Base-by-base conservation (phyloP, 2,329 filamentous ascomycete genomes). In the Cercospora sp. region DNA sequence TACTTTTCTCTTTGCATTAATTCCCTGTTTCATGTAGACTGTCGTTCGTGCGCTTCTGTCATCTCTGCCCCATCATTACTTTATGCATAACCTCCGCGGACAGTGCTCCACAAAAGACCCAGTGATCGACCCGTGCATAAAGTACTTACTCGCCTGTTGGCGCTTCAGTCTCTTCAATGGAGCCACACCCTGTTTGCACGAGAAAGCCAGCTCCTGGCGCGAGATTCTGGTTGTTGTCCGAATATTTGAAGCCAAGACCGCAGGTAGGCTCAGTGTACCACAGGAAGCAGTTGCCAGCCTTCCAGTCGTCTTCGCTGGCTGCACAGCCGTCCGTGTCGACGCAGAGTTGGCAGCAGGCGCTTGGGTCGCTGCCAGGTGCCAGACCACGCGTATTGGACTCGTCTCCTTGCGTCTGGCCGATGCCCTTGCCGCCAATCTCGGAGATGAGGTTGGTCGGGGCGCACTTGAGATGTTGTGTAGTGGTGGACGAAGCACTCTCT, bases 381-480 rank as follows among this genome's bases (percentile, higher is more conserved):
- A 75, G 66, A 45, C 72, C 72, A 48, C 70, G 67, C n/a, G 73
- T 73, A 57, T 69, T 73, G 60, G 68, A 67, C 3, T 71, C 65
- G 65, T 69, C 59, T 36, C 69, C 69, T 51, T 70, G 71, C 28
- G 66, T 71, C 60, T 70, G 65, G 36, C 68, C 72, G 31, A 74
- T 74, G 42, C 73, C 72, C 57, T 73, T 69, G 40, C 73, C 73
- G 53, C 71, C 66, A 42, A 73, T 64, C 31, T 67, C 45, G 31
- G 67, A 69, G 64, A 75, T 71, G 48, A 75, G 67, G 53, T 75
- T 75, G 4, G 73, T 74, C n/a, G 73, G 73, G 5, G 73, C 73
- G 61, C 73, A 75, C 58, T 73, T 73, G 59, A 72, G 51, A 60
- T 74, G 72, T 58, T 75, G 73, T 18, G 73, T 75, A 5, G 73